These are phyloP conservation scores for Pharnaceum exiguum DNA, from an alignment of 148 eudicot genomes.

Conservation along the genomic window DNA sequence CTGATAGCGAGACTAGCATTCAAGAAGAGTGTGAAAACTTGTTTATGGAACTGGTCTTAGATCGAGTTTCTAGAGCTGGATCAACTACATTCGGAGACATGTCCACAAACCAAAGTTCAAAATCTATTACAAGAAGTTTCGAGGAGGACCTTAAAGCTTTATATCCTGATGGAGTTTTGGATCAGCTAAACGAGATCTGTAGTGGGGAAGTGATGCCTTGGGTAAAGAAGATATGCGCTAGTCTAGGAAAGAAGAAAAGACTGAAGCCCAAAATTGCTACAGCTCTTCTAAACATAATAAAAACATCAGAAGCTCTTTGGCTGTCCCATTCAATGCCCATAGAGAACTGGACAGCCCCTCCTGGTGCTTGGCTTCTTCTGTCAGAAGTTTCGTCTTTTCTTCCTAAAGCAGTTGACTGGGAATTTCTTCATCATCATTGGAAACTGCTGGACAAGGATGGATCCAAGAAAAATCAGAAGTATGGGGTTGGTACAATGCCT, in stretches of 20 bases:
- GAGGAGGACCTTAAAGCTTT: constrained; percentile 34
- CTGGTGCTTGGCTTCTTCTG: constrained; percentile 91
- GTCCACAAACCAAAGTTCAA: constrained; percentile 18
- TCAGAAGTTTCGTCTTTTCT: constrained; percentile 77
- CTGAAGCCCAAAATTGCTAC: constrained; percentile 57
- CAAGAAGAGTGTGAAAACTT: constrained; percentile 95
- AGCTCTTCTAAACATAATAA: constrained; percentile 78
- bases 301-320: constrained; percentile 69
- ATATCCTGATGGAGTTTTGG: constrained; percentile 61
- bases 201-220: constrained; percentile 82
- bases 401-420: constrained; percentile 78
- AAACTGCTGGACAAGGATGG: constrained; percentile 70
- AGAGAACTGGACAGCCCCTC: constrained; percentile 95
- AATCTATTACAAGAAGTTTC: constrained; percentile 21
- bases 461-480: constrained; percentile 22
- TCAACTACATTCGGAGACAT: constrained; percentile 16
- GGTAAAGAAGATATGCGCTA: constrained; percentile 81
- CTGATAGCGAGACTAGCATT: constrained; percentile 88
- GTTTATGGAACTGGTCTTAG: constrained; percentile 74
- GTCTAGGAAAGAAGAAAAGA: constrained; percentile 77
- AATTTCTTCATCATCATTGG: constrained; percentile 93
- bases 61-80: constrained; percentile 62
- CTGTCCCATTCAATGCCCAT: constrained; percentile 57
- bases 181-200: constrained; percentile 61
- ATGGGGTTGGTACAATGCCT: constrained; percentile 23